Conservation (phyloP, 1,284 basidiomycete species). For the Boletus smithii region DNA sequence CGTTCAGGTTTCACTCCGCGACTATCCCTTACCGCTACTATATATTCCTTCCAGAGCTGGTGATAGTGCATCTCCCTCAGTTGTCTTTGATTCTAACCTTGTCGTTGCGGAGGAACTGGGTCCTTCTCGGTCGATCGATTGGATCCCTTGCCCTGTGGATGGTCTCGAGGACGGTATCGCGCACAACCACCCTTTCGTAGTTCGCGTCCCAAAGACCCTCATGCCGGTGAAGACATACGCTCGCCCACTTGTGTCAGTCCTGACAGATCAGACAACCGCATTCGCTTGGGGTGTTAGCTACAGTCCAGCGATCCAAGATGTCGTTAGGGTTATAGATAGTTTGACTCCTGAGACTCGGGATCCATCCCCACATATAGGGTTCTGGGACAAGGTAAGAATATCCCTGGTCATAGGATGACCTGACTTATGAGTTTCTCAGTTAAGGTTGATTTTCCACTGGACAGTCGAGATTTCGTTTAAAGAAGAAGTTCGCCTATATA, state of each 20-base stretch:
- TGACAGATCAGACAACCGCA: constrained; percentile 65
- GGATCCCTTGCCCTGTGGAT: constrained; percentile 67
- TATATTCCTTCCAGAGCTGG: constrained; percentile 51
- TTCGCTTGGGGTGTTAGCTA: constrained; percentile 93
- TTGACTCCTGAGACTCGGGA: constrained; percentile 81
- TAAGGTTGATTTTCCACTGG: constrained; percentile 86
- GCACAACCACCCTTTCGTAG: constrained; percentile 55
- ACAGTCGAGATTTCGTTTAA: constrained; percentile 69
- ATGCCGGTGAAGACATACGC: constrained; percentile 96
- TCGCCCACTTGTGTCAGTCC: constrained; percentile 67
- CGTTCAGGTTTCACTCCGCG: constrained; percentile 68
- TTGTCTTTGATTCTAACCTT: constrained; percentile 76
- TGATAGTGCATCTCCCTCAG: constrained; percentile 39
- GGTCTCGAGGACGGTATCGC: constrained; percentile 49
- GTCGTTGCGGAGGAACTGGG: constrained; percentile 92
- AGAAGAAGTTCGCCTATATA: constrained; percentile 73
- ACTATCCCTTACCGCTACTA: constrained; percentile 74
- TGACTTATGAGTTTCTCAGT: constrained; percentile 40
- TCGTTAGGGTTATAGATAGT: constrained; percentile 82
- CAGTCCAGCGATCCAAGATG: constrained; percentile 82
- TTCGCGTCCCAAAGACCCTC: constrained; percentile 85
- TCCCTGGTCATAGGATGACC: neutral
- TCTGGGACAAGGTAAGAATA: constrained; percentile 82
- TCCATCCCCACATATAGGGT: constrained; percentile 83
- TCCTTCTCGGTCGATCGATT: constrained; percentile 64